Base-by-base conservation (phyloP, 495 filamentous ascomycete species). In the Xylaria scruposa region DNA sequence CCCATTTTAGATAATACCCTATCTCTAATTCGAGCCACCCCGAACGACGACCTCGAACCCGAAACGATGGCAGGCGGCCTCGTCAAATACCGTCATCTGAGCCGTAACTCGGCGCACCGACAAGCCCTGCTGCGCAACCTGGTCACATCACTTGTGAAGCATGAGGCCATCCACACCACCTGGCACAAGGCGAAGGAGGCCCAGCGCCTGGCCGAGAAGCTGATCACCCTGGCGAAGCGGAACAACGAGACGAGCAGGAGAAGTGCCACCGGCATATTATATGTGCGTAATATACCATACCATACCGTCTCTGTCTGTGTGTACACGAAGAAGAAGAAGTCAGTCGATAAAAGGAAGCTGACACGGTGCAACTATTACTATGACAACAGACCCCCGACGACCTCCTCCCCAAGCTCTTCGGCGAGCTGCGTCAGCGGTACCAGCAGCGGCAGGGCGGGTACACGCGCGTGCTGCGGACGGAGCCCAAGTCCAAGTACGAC, bases 161-260 rank as follows among this genome's bases (percentile, higher is more conserved):
- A 97, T 80, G 96, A 99, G 83, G 89, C 92, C 66, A 97, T 99
- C 85, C 90, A 89, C 60, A 99, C 96, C 33, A 97, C 96, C 83
- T 98, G 91, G 90, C 89, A 89, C 80, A 98, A 98, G 84, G 96
- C 96, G 40, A 99, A 98, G 82, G 96, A 99, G 84, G 92, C 96
- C 56, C 96, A 98, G 81, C 88, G 91, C 1, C 80, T 98, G 36
- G 96, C 96, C 47, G 96, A 99, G 78, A 94, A 95, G 85, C 86
- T 97, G 71, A 94, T 99, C 74, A 97, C 95, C 12, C 82, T 97
- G 72, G 95, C 90, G 49, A 99, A 99, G 87, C 90, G 90, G 84
- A 93, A 97, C 81, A 94, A 94, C 29, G 90, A 95, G 73, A 90
- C 91, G 2, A 89, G 90, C 62, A 85, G 88, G 76, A 81, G 87